phyloP scores from a whole-genome alignment of 495 filamentous ascomycete species.

The Lophiostoma macrostomum region DNA sequence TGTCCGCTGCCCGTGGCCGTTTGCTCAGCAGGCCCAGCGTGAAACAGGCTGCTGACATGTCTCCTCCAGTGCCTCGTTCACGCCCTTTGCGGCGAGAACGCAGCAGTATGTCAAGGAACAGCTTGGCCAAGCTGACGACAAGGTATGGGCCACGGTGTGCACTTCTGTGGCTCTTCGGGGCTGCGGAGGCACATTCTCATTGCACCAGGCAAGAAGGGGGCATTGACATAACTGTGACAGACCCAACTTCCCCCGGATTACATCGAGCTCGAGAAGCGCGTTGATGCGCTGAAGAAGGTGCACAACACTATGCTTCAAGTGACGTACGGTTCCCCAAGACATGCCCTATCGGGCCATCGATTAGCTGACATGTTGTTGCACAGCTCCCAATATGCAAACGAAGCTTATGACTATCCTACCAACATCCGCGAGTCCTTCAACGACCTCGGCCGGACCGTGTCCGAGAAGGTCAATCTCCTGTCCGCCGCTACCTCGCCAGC shows the following conservation, averaged over 20 bases:
- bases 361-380: slow-evolving; percentile 11
- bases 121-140: slow-evolving; percentile 90
- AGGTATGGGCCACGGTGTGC: slow-evolving; percentile 52
- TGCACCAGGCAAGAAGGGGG: background rate
- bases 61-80: slow-evolving; percentile 61
- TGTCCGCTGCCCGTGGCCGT: slow-evolving; percentile 13
- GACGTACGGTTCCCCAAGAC: slow-evolving; percentile 61
- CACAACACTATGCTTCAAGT: slow-evolving; percentile 95
- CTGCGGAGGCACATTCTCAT: background rate
- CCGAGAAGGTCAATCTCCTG: slow-evolving; percentile 89
- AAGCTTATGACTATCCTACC: slow-evolving; percentile 98
- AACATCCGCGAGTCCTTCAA: slow-evolving; percentile 98
- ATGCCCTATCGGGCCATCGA: background rate
- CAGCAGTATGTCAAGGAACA: slow-evolving; percentile 98
- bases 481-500: slow-evolving; percentile 78
- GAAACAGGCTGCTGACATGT: slow-evolving; percentile 29
- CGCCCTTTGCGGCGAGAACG: slow-evolving; percentile 87
- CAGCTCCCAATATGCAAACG: slow-evolving; percentile 91
- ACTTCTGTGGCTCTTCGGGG: background rate
- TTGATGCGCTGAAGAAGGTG: slow-evolving; percentile 94
- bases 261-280: slow-evolving; percentile 96
- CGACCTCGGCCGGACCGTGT: slow-evolving; percentile 90
- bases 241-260: slow-evolving; percentile 97
- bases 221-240: slow-evolving; percentile 43
- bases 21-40: slow-evolving; percentile 13